Evolutionary conservation across 2,329 filamentous ascomycete species (phyloP).

Genomic region (Pseudogymnoascus sp.): DNA sequence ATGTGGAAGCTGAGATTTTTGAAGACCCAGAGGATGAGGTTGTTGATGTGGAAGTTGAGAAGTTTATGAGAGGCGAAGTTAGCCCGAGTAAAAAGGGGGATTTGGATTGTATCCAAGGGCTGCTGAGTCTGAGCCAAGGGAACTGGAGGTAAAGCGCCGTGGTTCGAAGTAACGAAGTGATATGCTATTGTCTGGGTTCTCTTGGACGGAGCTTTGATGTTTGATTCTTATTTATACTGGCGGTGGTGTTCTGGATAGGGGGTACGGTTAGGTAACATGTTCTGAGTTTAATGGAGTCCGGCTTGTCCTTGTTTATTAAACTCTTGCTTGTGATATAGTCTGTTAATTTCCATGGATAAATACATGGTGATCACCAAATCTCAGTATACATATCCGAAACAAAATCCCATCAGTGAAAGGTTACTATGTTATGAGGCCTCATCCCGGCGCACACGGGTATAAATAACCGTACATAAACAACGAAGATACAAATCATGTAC

Average conservation of each 20-base stretch:
- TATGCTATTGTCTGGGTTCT: slow-evolving; percentile 5
- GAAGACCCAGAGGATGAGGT: slow-evolving; percentile 37
- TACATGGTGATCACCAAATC: neutral
- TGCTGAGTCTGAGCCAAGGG: slow-evolving; percentile 84
- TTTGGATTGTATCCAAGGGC: slow-evolving; percentile 80
- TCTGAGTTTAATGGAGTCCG: slow-evolving; percentile 1
- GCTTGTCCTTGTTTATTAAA: neutral
- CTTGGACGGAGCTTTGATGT: neutral
- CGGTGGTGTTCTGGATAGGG: slow-evolving; percentile 4
- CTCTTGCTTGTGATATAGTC: neutral
- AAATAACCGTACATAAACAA: slow-evolving; percentile 7
- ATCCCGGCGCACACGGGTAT: neutral
- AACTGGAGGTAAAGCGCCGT: slow-evolving; percentile 57
- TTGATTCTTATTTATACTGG: neutral
- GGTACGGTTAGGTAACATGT: neutral
- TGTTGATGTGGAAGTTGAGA: slow-evolving; percentile 55
- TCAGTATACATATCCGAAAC: neutral
- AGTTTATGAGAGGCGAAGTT: slow-evolving; percentile 61
- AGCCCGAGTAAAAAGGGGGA: slow-evolving; percentile 69
- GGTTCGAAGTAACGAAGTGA: neutral
- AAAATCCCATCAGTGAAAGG: neutral
- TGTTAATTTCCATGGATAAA: neutral
- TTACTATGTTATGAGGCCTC: slow-evolving; percentile 4
- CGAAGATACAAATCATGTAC: neutral
- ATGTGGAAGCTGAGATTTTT: slow-evolving; percentile 40